Conservation (phyloP, 1,284 basidiomycete species). For the Inonotus obliquus region DNA sequence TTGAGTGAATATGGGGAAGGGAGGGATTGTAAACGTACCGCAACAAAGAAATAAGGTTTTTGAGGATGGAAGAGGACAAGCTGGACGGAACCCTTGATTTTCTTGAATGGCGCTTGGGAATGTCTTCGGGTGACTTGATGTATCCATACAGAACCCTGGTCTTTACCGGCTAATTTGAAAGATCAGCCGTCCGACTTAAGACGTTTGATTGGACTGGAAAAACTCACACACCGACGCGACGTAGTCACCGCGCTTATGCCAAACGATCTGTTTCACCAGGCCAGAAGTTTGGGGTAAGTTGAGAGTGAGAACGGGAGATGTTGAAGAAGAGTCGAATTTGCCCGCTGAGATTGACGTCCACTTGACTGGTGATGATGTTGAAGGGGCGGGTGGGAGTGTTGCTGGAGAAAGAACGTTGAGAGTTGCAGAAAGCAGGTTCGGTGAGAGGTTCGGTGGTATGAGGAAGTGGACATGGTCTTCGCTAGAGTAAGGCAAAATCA, state of each 20-base stretch:
- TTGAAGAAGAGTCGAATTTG: conserved; percentile 34
- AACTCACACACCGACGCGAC: conserved; percentile 84
- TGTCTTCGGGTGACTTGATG: conserved; percentile 93
- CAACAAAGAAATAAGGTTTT: conserved; percentile 96
- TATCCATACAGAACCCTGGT: conserved; percentile 82
- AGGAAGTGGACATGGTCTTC: conserved; percentile 81
- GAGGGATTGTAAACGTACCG: conserved; percentile 48
- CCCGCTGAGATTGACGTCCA: conserved; percentile 53
- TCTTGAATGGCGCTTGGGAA: conserved; percentile 96
- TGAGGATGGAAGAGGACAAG: conserved; percentile 91
- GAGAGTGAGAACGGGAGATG: conserved; percentile 56
- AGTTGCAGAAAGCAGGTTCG: conserved; percentile 54
- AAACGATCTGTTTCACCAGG: conserved; percentile 79
- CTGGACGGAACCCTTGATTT: conserved; percentile 88
- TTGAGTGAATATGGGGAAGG: background rate
- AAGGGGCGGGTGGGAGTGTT: conserved; percentile 53
- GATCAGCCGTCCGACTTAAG: conserved; percentile 12
- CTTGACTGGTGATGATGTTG: conserved; percentile 61
- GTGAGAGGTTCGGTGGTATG: conserved; percentile 73
- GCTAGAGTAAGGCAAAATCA: conserved; percentile 35
- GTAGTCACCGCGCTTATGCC: conserved; percentile 97
- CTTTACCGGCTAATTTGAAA: conserved; percentile 46
- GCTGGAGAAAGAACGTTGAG: conserved; percentile 62
- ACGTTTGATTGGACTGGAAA: conserved; percentile 5
- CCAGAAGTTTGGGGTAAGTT: conserved; percentile 65